phyloP scores from a whole-genome alignment of 106 monocot genomes.

The Platanthera guangdongensis region DNA sequence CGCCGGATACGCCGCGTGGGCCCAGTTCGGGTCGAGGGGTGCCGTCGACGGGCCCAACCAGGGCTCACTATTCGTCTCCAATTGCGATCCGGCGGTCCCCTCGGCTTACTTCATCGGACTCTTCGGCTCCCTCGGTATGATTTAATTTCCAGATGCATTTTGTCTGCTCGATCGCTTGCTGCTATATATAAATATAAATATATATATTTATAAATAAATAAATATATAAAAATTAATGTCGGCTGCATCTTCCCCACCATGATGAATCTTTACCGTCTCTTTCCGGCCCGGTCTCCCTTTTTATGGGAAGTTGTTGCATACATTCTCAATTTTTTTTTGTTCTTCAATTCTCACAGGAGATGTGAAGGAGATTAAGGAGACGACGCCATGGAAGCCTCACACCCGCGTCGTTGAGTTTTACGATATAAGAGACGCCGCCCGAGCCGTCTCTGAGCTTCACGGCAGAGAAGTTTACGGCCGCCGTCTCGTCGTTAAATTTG shows the following conservation, averaged over 20 bases:
- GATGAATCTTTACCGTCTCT: slow-evolving; percentile 4
- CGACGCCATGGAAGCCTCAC: slow-evolving; percentile 27
- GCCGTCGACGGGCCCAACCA: slow-evolving; percentile 44
- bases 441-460: slow-evolving; percentile 53
- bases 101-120: slow-evolving; percentile 33
- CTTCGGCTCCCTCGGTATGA: slow-evolving; percentile 63
- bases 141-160: not conserved
- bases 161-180: not conserved
- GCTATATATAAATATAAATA: not conserved
- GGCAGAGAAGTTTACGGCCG: slow-evolving; percentile 51
- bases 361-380: slow-evolving; percentile 77
- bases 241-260: not conserved
- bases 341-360: slow-evolving; percentile 26
- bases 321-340: not conserved
- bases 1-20: slow-evolving; percentile 77
- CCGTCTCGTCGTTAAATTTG: slow-evolving; percentile 48
- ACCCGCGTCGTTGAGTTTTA: slow-evolving; percentile 78
- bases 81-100: slow-evolving; percentile 44
- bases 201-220: not conserved
- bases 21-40: slow-evolving; percentile 51
- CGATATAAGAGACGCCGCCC: slow-evolving; percentile 77
- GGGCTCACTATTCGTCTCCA: slow-evolving; percentile 64
- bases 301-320: not conserved
- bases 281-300: not conserved
- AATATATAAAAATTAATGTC: not conserved